Evolutionary conservation across 2,329 filamentous ascomycete species (phyloP), one percentile per base, ranked within the genome.

Genomic region (Penicillium sp.): DNA sequence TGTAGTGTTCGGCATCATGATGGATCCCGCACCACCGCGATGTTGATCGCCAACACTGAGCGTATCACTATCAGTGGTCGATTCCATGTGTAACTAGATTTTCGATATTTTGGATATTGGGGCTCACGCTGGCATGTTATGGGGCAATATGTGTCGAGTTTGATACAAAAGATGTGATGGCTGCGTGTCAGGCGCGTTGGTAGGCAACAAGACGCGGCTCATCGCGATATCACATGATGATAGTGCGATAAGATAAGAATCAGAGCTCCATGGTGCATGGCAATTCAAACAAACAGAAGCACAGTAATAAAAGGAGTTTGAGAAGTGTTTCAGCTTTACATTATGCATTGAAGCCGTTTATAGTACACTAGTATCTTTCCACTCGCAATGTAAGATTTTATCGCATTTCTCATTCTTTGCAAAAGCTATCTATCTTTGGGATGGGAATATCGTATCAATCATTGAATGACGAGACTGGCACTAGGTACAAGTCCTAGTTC

Each of bases 401-500:
- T 46, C 32, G 58, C 53, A 51, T 59, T 34, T 57, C 40, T 59
- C 51, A 36, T 57, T 49, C 42, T 30, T 47, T 47, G 40, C 8
- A 27, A 42, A 43, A 53, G 50, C 49, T 45, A 58, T 47, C 38
- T 34, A 42, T 45, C 23, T 39, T 30, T 43, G 13, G 14, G 16
- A 16, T 27, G 7, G 16, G 18, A 10, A 46, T 30, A 32, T 39
- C 26, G 27, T 13, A 39, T 50, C 29, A 51, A 58, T 72, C 57
- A 83, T 67, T 78, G 75, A 51, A 95, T 85, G 65, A 96, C 86
- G 63, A 99, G 77, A 43, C 90, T 92, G n/a, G 92, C 91, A 58
- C 90, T 96, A 6, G 94, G 94, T 3, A 93, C 86, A 57, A 97
- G 76, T 0, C 92, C 93, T 14, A 93, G 89, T 74, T 99, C 94